Evolutionary conservation across 1,284 basidiomycete species (phyloP).

Genomic region (Heterobasidion parviporum): DNA sequence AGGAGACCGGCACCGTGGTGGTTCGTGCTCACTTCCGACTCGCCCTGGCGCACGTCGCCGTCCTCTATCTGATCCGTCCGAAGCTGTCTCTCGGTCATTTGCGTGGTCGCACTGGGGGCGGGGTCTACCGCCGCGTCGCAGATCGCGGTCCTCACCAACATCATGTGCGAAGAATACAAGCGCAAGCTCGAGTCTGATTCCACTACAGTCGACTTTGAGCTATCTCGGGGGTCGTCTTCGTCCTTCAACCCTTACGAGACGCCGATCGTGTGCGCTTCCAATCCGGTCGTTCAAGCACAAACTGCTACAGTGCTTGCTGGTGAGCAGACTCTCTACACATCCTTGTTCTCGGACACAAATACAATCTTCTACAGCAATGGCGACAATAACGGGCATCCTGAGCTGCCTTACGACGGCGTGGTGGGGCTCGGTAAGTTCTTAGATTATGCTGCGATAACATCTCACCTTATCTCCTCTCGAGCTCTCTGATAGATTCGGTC

Average conservation of each 20-base stretch:
- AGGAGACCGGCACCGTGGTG: constrained; percentile 60
- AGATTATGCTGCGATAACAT: not conserved
- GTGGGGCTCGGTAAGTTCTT: constrained; percentile 65
- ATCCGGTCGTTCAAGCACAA: constrained; percentile 66
- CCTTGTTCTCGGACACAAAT: no score
- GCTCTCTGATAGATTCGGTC: constrained; percentile 76
- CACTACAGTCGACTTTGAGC: not conserved
- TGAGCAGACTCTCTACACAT: no score
- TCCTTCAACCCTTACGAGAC: not conserved
- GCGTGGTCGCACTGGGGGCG: constrained; percentile 44
- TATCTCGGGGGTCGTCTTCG: not conserved
- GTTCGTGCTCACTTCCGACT: constrained; percentile 29
- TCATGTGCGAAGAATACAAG: constrained; percentile 17
- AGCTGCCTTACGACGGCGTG: constrained; percentile 72
- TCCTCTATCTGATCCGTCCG: not conserved
- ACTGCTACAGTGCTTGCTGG: constrained; percentile 57
- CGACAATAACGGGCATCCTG: constrained; percentile 55
- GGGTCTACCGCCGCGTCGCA: constrained; percentile 52
- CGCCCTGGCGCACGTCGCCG: not conserved
- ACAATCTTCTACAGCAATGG: no score
- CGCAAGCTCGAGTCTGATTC: constrained; percentile 10
- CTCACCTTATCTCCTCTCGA: constrained; percentile 18
- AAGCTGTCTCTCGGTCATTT: constrained; percentile 51
- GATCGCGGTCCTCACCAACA: constrained; percentile 36
- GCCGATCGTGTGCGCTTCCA: constrained; percentile 47